phyloP scores from a whole-genome alignment of 2,329 filamentous ascomycete genomes.

The Alternaria gaisen region DNA sequence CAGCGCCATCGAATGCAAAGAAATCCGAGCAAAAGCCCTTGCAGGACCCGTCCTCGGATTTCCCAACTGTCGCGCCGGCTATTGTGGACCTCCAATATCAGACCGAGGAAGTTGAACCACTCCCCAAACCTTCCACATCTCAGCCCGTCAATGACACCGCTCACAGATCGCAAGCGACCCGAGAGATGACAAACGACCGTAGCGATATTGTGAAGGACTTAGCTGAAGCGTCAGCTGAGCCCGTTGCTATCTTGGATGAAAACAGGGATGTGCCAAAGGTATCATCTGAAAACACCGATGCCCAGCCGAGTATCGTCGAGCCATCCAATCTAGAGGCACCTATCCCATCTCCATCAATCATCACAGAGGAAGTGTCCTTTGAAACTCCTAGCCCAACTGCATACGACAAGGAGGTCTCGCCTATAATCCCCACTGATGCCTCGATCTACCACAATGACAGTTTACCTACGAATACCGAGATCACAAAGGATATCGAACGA shows the following conservation, averaged over 20 bases:
- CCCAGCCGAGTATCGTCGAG: constrained; percentile 2
- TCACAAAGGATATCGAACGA: constrained; percentile 1
- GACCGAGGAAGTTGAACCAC: constrained; percentile 12
- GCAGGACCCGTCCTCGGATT: not conserved
- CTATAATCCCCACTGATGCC: constrained; percentile 7
- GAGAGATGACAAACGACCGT: constrained; percentile 15
- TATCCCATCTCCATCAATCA: not conserved
- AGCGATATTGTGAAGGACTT: constrained; percentile 27
- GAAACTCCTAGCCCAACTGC: not conserved
- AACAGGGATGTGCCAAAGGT: constrained; percentile 2
- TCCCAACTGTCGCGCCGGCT: not conserved
- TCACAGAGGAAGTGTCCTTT: not conserved
- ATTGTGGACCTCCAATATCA: not conserved
- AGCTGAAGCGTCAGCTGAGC: constrained; percentile 7
- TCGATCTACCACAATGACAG: not conserved
- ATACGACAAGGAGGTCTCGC: constrained; percentile 7
- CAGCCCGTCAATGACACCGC: constrained; percentile 12
- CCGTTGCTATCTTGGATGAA: constrained; percentile 8
- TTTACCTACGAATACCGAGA: constrained; percentile 3
- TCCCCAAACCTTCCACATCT: not conserved
- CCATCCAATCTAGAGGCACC: not conserved
- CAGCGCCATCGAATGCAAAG: not conserved
- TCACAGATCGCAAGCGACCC: constrained; percentile 7
- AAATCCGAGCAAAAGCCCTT: not conserved
- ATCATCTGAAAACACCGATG: not conserved